These are phyloP conservation scores for Scheffersomyces segobiensis DNA, from an alignment of 1,139 yeast species.

Conservation along the genomic window DNA sequence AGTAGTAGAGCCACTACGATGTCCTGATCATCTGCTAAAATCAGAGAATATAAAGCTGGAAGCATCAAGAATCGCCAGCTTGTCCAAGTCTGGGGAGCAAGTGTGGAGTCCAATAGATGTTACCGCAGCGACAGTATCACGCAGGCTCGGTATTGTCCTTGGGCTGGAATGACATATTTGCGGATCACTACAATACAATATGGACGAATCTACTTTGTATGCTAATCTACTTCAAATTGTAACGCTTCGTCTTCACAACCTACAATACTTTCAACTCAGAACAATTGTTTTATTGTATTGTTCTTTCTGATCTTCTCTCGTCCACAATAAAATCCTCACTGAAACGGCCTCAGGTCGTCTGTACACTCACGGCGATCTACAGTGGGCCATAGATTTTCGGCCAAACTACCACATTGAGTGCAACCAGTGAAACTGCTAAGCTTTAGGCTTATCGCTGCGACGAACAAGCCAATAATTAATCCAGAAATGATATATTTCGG, in stretches of 20 bases:
- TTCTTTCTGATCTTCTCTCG: background rate
- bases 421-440: background rate
- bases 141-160: background rate
- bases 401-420: background rate
- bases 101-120: background rate
- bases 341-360: background rate
- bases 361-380: background rate
- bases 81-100: background rate
- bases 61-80: background rate
- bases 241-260: background rate
- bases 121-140: background rate
- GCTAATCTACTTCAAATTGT: background rate
- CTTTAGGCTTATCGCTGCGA: background rate
- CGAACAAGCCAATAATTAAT: background rate
- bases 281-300: background rate
- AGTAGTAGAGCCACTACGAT: background rate
- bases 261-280: background rate
- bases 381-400: background rate
- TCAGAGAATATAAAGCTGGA: background rate
- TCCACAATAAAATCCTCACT: background rate
- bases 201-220: no score
- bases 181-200: no score
- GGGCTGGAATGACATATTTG: background rate
- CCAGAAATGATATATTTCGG: no score
- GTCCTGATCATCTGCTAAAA: background rate